These are phyloP conservation scores for Cyathus striatus DNA, from an alignment of 768 basidiomycete species.

Conservation along the genomic window DNA sequence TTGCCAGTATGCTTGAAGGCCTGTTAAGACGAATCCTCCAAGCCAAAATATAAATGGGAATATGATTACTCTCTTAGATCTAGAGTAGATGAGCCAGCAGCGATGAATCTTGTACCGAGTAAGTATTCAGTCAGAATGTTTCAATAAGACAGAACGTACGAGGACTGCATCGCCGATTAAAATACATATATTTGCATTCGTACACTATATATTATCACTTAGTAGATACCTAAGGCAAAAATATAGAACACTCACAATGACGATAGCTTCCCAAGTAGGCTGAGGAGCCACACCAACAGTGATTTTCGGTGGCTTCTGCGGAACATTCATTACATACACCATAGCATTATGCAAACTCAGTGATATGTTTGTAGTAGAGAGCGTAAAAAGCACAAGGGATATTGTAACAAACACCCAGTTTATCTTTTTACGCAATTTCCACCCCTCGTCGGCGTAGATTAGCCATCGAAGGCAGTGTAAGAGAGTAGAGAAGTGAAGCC, in stretches of 20 bases:
- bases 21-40: neutral
- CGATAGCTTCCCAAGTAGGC: neutral
- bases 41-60: neutral
- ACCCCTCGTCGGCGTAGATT: neutral
- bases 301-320: too few species aligned
- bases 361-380: neutral
- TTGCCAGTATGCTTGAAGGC: neutral
- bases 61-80: neutral
- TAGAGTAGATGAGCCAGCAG: neutral
- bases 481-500: neutral
- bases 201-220: too few species aligned
- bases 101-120: neutral
- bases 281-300: too few species aligned
- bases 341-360: neutral
- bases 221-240: too few species aligned
- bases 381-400: neutral
- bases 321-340: neutral
- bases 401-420: neutral
- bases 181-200: too few species aligned
- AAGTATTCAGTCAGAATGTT: too few species aligned
- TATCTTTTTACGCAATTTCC: neutral
- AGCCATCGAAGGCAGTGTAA: neutral
- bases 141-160: neutral
- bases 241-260: too few species aligned
- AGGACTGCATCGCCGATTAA: too few species aligned